phyloP scores from a whole-genome alignment of 2,329 filamentous ascomycete genomes.

The Fusarium protoensiforme region DNA sequence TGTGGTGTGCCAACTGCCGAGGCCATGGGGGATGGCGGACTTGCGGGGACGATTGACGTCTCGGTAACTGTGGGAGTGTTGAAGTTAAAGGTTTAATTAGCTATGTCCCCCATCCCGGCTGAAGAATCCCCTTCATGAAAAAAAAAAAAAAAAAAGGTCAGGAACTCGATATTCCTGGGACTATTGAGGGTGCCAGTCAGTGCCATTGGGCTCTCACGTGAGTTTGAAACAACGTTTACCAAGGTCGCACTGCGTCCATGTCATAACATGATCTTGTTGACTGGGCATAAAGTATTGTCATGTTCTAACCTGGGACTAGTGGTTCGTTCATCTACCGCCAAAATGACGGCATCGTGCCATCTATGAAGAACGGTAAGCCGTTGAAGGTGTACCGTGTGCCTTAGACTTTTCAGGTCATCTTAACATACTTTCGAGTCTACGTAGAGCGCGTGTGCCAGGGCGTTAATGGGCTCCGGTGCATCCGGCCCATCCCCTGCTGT shows the following conservation, averaged over 20 bases:
- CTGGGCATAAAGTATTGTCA: neutral
- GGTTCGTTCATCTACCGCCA: neutral
- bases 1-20: neutral
- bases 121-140: too few species aligned
- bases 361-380: neutral
- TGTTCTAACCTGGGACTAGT: neutral
- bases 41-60: neutral
- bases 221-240: too few species aligned
- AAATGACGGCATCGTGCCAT: neutral
- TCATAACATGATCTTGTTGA: neutral
- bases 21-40: neutral
- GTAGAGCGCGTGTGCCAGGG: neutral
- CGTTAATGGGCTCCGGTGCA: neutral
- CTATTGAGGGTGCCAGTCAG: too few species aligned
- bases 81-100: neutral
- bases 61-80: neutral
- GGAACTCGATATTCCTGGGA: too few species aligned
- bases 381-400: neutral
- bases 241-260: neutral
- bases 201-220: too few species aligned
- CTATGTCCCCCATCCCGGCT: too few species aligned
- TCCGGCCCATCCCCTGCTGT: neutral
- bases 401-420: neutral
- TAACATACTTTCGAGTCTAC: neutral
- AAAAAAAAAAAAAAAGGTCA: too few species aligned